phyloP scores from a whole-genome alignment of 2,329 filamentous ascomycete genomes.

The Berkeleyomyces rouxiae region DNA sequence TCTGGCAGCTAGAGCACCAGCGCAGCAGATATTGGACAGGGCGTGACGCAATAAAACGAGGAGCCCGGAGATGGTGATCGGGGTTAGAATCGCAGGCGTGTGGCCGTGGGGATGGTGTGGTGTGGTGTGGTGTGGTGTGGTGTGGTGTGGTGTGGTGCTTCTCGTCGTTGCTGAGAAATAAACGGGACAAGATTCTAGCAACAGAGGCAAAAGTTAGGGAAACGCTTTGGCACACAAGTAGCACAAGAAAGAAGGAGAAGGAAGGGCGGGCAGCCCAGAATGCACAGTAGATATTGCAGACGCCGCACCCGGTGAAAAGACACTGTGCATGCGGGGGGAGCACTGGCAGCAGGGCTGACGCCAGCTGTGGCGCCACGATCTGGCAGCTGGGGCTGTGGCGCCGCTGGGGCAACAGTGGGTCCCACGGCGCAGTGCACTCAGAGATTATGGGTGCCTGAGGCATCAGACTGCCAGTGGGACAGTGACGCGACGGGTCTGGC shows the following conservation, averaged over 20 bases:
- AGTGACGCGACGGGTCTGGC: not conserved
- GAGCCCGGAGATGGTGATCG: not conserved
- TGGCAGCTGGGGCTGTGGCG: not conserved
- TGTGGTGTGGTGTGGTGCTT: not conserved
- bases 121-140: not conserved
- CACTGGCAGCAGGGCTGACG: not conserved
- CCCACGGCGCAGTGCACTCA: not conserved
- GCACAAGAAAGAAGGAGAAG: not conserved
- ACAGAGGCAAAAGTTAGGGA: not conserved
- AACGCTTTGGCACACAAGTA: not conserved
- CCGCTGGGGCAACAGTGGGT: not conserved
- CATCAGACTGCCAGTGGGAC: not conserved
- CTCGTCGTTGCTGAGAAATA: not conserved
- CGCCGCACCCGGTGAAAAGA: not conserved
- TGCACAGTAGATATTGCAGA: not conserved
- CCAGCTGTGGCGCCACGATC: not conserved
- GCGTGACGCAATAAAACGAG: not conserved
- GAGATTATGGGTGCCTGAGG: conserved; percentile 8
- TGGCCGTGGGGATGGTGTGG: not conserved
- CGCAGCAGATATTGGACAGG: not conserved
- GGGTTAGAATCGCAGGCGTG: too few relatives aligned
- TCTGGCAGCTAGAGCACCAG: too few relatives aligned
- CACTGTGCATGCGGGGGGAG: not conserved
- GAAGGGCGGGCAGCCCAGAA: not conserved
- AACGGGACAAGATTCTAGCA: not conserved